These are phyloP conservation scores for Pleurotus eryngii DNA, from an alignment of 768 basidiomycete species.

Conservation along the genomic window DNA sequence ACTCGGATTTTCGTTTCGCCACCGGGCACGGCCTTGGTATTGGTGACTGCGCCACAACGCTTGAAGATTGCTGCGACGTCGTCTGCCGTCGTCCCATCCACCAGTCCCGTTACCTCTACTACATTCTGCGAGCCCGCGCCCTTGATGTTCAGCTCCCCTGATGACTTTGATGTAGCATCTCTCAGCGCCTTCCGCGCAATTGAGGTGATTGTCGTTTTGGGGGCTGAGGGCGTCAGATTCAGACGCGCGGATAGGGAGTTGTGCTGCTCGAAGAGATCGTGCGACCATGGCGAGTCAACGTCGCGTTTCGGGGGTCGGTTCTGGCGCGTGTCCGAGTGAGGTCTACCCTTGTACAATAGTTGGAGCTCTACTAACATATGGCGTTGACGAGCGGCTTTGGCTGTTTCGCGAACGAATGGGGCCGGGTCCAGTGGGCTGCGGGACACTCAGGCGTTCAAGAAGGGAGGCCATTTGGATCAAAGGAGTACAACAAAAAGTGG, in stretches of 20 bases:
- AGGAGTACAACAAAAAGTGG: neutral
- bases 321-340: constrained; percentile 29
- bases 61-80: constrained; percentile 88
- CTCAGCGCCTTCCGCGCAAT: constrained; percentile 61
- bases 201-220: constrained; percentile 41
- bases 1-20: constrained; percentile 60
- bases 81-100: constrained; percentile 73
- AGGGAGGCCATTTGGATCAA: constrained; percentile 46
- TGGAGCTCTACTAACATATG: constrained; percentile 47
- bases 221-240: constrained; percentile 36
- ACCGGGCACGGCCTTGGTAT: constrained; percentile 33
- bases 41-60: constrained; percentile 66
- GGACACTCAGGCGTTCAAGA: constrained; percentile 55
- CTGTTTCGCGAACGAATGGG: constrained; percentile 42
- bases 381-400: constrained; percentile 38
- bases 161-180: constrained; percentile 45
- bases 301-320: constrained; percentile 63
- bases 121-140: constrained; percentile 61
- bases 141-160: constrained; percentile 55
- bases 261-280: constrained; percentile 64
- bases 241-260: constrained; percentile 63
- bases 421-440: constrained; percentile 33
- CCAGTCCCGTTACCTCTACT: constrained; percentile 72
- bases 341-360: constrained; percentile 14
- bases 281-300: constrained; percentile 63